Percentiles rank a stretch among this genome's conserved stretches.
Evolutionary conservation across 2,329 filamentous ascomycete genomes (phyloP).

Genomic region (Cladosporium halotolerans): DNA sequence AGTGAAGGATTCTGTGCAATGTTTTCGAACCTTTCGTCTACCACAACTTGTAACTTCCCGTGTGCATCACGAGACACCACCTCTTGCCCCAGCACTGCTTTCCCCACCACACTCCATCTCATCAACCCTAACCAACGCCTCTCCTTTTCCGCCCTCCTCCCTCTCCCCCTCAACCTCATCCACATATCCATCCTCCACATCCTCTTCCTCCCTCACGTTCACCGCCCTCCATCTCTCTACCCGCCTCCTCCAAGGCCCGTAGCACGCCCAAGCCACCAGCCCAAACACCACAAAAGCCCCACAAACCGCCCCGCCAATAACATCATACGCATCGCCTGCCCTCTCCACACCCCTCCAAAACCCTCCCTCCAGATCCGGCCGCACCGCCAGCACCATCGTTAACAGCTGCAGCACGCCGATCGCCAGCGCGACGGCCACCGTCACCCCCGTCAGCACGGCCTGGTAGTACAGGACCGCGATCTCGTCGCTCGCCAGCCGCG

Average conservation of each 20-base stretch:
- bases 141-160: background rate
- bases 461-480: conserved; percentile 95
- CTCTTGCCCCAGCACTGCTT: no score
- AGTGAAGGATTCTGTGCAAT: no score
- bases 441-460: conserved; percentile 76
- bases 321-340: conserved; percentile 74
- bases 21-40: no score
- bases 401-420: conserved; percentile 83
- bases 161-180: background rate
- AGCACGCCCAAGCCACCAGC: conserved; percentile 63
- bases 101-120: background rate
- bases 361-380: conserved; percentile 59
- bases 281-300: conserved; percentile 77
- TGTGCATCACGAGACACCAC: no score
- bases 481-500: conserved; percentile 66
- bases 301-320: conserved; percentile 81
- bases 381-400: conserved; percentile 67
- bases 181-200: background rate
- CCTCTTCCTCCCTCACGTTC: background rate
- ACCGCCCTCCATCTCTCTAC: conserved; percentile 36
- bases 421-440: conserved; percentile 73
- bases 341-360: conserved; percentile 86
- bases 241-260: conserved; percentile 69
- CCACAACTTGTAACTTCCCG: no score
- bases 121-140: background rate